Conservation (phyloP, 495 filamentous ascomycete species). For the Xylaria flabelliformis region DNA sequence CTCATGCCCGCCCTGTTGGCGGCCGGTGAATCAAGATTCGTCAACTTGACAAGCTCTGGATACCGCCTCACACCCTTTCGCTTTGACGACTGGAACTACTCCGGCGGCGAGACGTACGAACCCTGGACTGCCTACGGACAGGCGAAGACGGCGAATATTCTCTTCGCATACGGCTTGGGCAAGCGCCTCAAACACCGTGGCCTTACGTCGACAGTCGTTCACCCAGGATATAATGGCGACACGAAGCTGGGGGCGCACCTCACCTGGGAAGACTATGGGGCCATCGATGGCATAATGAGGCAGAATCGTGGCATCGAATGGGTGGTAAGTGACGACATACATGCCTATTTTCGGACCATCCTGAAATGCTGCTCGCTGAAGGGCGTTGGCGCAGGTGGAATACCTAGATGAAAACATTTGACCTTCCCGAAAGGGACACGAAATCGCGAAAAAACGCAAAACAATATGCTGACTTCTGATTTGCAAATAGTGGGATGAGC, state of each 20-base stretch:
- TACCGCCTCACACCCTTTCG: slow-evolving; percentile 51
- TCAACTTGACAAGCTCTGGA: slow-evolving; percentile 50
- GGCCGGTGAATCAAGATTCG: slow-evolving; percentile 40
- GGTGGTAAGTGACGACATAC: slow-evolving; percentile 13
- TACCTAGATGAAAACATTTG: slow-evolving; percentile 33
- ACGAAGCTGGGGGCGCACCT: slow-evolving; percentile 42
- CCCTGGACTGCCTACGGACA: slow-evolving; percentile 59
- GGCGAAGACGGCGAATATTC: slow-evolving; percentile 65
- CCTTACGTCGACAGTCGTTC: slow-evolving; percentile 41
- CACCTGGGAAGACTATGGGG: slow-evolving; percentile 29
- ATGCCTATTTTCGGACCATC: neutral
- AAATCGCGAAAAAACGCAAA: neutral
- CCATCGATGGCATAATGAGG: slow-evolving; percentile 37
- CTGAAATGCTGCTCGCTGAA: neutral
- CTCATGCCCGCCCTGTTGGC: slow-evolving; percentile 55
- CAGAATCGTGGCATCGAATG: slow-evolving; percentile 39
- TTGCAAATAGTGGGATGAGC: slow-evolving; percentile 22
- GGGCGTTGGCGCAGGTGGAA: slow-evolving; percentile 27
- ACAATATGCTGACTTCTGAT: neutral
- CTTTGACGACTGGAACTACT: slow-evolving; percentile 60
- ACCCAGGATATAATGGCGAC: slow-evolving; percentile 53
- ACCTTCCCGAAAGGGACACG: slow-evolving; percentile 6
- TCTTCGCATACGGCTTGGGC: slow-evolving; percentile 59
- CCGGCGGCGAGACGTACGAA: slow-evolving; percentile 46
- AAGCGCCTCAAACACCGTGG: slow-evolving; percentile 40